Evolutionary conservation across 257 asterid species (phyloP).

Genomic region (Parsonsia alboflavescens): DNA sequence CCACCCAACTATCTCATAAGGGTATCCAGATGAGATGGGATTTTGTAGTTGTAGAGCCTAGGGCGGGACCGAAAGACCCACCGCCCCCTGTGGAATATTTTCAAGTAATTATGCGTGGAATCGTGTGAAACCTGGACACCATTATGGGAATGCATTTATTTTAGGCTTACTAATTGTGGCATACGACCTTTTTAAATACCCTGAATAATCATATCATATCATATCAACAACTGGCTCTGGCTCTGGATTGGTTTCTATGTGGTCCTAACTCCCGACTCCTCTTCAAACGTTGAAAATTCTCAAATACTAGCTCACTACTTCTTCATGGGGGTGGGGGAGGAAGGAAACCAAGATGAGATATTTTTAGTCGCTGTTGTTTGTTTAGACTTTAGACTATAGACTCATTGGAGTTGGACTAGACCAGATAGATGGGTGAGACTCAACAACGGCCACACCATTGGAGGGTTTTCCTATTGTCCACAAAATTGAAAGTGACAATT

Average conservation of each 20-base stretch:
- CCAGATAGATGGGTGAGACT: not conserved
- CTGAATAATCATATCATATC: constrained; percentile 30
- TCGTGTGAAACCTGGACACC: constrained; percentile 43
- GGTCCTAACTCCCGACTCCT: constrained; percentile 12
- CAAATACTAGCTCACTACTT: not conserved
- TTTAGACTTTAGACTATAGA: not conserved
- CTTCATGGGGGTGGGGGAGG: not conserved
- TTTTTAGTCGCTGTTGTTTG: not conserved
- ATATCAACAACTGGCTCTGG: not conserved
- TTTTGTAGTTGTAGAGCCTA: not conserved
- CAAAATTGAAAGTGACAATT: constrained; percentile 9
- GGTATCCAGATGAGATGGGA: not conserved
- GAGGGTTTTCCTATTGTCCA: not conserved
- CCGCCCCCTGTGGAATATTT: constrained; percentile 16
- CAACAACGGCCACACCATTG: not conserved
- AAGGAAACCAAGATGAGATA: not conserved
- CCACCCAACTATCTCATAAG: not conserved
- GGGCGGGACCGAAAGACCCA: constrained; percentile 3
- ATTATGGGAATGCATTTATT: constrained; percentile 31
- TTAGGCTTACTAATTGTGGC: constrained; percentile 28
- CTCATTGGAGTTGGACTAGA: not conserved
- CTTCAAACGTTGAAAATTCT: constrained; percentile 12
- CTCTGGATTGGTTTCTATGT: constrained; percentile 25
- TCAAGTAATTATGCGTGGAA: constrained; percentile 11
- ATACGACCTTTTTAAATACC: constrained; percentile 21